Base-by-base conservation (phyloP, 2,329 filamentous ascomycete species). In the Claviceps citrina region DNA sequence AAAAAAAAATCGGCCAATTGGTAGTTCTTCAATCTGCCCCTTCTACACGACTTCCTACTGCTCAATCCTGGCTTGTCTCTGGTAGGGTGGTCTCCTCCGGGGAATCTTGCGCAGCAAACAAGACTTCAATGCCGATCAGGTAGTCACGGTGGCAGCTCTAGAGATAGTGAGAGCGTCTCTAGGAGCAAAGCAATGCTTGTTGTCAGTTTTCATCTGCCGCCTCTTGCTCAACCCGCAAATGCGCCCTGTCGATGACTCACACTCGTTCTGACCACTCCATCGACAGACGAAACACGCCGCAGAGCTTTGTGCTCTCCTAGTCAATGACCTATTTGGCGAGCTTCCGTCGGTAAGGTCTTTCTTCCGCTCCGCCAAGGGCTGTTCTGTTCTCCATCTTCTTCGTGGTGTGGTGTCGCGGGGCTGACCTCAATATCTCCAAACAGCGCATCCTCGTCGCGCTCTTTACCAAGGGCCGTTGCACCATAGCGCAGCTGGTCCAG, bases 301-400 rank as follows among this genome's bases (percentile, higher is more conserved):
- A 54, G 84, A 95, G 73, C 83, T 96, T 56, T 94, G 85, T 68
- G 75, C 80, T 66, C 77, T 93, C 57, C 73, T 95, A 47, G 80
- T 96, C 47, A 78, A 86, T 56, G 86, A 95, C 58, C 71, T 84
- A 44, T 89, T 91, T 60, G 91, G 91, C 56, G 84, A 93, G 64
- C 76, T 96, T 43, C 85, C 86, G 46, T 84, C 85, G 57, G 89
- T 95, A 81, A 43, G 46, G 15, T 13, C n/a, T 7, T 25, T 31
- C 18, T 10, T 30, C 27, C 50, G 47, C 28, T 35, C 34, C 24
- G 9, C 20, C 8, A 31, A 31, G 26, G 26, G 22, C 31, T 18
- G 24, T 26, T 13, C 22, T 37, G 18, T 37, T 39, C 13, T 27
- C 28, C 7, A 9, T 40, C 15, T 22, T 28, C 18, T 37, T 40